Percentiles rank a stretch among this genome's conserved stretches.
Evolutionary conservation across 169 alveolate genomes (phyloP).

Genomic region (Theileria sp.): DNA sequence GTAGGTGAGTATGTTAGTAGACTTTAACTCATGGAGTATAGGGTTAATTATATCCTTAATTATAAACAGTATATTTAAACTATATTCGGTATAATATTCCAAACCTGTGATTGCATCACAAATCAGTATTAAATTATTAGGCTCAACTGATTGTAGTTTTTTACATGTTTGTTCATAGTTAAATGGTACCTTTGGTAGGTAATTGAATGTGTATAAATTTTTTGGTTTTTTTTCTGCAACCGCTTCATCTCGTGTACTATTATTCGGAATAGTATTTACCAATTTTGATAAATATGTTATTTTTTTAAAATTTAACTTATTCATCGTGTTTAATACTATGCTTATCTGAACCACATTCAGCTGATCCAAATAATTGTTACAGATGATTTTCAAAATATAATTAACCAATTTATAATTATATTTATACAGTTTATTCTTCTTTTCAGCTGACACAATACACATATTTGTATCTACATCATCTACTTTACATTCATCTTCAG

Average conservation of each 20-base stretch:
- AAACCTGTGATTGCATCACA: constrained; percentile 56
- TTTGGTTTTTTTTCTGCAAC: not conserved
- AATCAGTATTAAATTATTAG: constrained; percentile 52
- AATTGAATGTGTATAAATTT: not conserved
- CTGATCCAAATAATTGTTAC: constrained; percentile 34
- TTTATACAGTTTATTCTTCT: not conserved
- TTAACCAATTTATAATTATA: not conserved
- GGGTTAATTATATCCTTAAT: constrained; percentile 52
- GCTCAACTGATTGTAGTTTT: constrained; percentile 49
- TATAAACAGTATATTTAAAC: constrained; percentile 46
- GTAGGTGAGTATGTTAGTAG: constrained; percentile 39
- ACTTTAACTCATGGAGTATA: constrained; percentile 61
- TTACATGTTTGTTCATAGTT: constrained; percentile 23
- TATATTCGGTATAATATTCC: constrained; percentile 56
- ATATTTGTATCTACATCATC: constrained; percentile 27
- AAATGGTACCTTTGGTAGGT: constrained; percentile 48
- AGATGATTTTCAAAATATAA: constrained; percentile 4
- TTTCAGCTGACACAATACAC: not conserved
- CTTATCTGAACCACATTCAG: constrained; percentile 46
- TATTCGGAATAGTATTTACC: not conserved
- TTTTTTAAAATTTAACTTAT: constrained; percentile 25
- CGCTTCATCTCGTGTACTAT: not conserved
- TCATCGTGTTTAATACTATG: constrained; percentile 42
- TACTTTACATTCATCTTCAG: not conserved
- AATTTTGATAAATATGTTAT: constrained; percentile 34